Conservation (phyloP, 148 eudicot genomes). For the Cornus kousa region DNA sequence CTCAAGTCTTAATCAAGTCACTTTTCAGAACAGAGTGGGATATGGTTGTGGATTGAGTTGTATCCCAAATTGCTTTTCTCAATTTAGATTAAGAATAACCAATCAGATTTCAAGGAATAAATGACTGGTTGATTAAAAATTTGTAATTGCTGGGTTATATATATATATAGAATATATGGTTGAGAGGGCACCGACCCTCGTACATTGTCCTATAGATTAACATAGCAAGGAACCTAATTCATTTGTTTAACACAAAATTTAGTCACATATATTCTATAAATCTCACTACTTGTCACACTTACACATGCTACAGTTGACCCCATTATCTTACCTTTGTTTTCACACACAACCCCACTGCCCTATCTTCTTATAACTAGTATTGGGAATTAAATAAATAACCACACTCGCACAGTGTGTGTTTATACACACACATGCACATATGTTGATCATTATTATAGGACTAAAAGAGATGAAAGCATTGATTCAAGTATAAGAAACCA, state of each 20-base stretch:
- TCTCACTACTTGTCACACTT: conserved; percentile 9
- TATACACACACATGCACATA: neutral
- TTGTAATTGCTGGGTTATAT: neutral
- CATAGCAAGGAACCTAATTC: neutral
- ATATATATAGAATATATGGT: neutral
- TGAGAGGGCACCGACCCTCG: conserved; percentile 10
- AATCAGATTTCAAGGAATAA: too few relatives aligned
- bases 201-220: neutral
- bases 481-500: conserved; percentile 31
- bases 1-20: too few relatives aligned
- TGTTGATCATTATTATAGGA: neutral
- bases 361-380: neutral
- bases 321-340: conserved; percentile 37
- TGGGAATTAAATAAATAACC: neutral
- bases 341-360: conserved; percentile 6
- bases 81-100: too few relatives aligned
- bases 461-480: neutral
- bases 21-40: too few relatives aligned
- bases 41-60: too few relatives aligned
- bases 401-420: too few relatives aligned
- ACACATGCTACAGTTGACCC: conserved; percentile 38
- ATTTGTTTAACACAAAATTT: neutral
- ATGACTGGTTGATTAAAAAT: too few relatives aligned
- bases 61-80: too few relatives aligned
- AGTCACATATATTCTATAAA: neutral